Base-by-base conservation (phyloP, 164 flowering plant genomes). In the Buxus sempervirens region DNA sequence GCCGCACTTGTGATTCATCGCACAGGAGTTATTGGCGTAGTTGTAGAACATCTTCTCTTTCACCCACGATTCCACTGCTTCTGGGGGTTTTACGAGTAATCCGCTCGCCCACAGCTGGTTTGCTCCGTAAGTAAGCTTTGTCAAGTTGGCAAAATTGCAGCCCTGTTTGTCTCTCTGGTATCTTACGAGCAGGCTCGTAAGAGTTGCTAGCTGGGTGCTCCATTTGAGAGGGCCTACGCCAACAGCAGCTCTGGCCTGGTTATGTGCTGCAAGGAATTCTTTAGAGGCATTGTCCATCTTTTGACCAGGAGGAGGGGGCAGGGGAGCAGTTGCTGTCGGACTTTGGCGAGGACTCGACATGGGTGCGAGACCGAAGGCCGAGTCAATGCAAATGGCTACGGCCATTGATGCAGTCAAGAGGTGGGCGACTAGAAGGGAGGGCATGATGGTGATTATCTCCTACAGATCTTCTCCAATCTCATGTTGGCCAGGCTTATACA, bases 211-310 rank as follows among this genome's bases (percentile, higher is more conserved):
- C 26, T 21, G 36, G 51, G 62, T 65, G 77, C 85, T 90, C 96
- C 96, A 90, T 49, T 61, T 28, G 19, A 90, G 82, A 10, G 88
- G 86, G 0, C 38, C 77, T 21, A 86, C 91, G 0, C 84, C 86
- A 1, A 88, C 90, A 19, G 64, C 84, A 10, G 83, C 74, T 64
- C 96, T 80, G 1, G 89, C 91, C 24, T 69, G 64, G 82, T 90
- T 90, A 84, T 90, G 96, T 0, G 78, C 82, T 2, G 62, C 73
- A 0, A 90, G 79, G 79, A 68, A 90, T 62, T 83, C 87, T 9
- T 58, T 54, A 23, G 80, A 73, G 23, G 81, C 71, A 21, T 68
- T 60, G 7, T 7, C 7, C 54, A 12, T 55, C 14, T 51, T 63
- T 5, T 5, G 57, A 6, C 18, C 54, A 23, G 54, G 65, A 32